Evolutionary conservation across 1,139 yeast genomes (phyloP).

Genomic region (Scheffersomyces illinoinensis): DNA sequence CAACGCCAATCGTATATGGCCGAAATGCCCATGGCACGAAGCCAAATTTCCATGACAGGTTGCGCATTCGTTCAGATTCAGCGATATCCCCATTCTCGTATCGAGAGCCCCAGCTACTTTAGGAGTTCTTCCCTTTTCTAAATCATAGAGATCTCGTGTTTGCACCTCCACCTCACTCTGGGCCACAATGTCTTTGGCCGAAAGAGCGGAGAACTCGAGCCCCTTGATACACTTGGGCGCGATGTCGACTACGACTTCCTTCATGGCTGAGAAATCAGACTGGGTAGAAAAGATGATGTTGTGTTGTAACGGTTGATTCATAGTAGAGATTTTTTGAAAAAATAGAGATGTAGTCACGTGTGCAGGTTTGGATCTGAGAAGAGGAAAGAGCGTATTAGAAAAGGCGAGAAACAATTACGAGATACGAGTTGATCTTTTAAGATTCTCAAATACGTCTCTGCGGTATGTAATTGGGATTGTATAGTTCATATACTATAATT

Average conservation of each 20-base stretch:
- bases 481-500: not conserved
- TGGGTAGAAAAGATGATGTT: not conserved
- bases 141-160: slow-evolving; percentile 88
- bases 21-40: slow-evolving; percentile 97
- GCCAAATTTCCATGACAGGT: slow-evolving; percentile 94
- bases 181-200: slow-evolving; percentile 87
- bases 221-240: slow-evolving; percentile 92
- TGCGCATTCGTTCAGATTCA: slow-evolving; percentile 77
- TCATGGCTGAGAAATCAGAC: slow-evolving; percentile 41
- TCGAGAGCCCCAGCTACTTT: slow-evolving; percentile 87
- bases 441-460: too few relatives aligned
- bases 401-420: too few relatives aligned
- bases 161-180: slow-evolving; percentile 94
- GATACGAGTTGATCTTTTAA: too few relatives aligned
- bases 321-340: not conserved
- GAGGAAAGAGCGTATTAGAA: not conserved
- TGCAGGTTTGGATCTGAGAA: not conserved
- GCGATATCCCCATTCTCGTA: slow-evolving; percentile 89
- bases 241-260: slow-evolving; percentile 73
- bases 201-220: slow-evolving; percentile 87
- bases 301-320: not conserved
- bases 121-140: slow-evolving; percentile 83
- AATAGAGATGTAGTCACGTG: not conserved
- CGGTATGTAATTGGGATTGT: not conserved
- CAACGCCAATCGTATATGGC: slow-evolving; percentile 86